Percentiles rank a stretch among this genome's conserved stretches.
phyloP scores from a whole-genome alignment of 2,329 filamentous ascomycete species.

The Didymella glomerata region DNA sequence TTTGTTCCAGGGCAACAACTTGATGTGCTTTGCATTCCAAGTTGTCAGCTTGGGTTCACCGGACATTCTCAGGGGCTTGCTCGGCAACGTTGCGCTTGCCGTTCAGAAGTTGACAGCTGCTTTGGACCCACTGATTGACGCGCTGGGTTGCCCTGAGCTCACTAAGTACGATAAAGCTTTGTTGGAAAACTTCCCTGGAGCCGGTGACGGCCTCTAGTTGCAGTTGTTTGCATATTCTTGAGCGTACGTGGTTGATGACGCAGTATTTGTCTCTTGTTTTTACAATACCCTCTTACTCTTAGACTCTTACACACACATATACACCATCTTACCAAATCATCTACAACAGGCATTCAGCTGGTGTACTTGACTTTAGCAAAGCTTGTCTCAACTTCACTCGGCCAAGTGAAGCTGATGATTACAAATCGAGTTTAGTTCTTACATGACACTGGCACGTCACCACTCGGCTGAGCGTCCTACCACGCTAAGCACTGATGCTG shows the following conservation, averaged over 20 bases:
- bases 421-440: background rate
- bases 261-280: background rate
- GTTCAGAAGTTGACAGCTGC: conserved; percentile 33
- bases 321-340: background rate
- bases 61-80: conserved; percentile 47
- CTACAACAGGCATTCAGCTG: background rate
- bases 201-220: conserved; percentile 13
- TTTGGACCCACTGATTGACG: conserved; percentile 5
- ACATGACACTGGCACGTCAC: background rate
- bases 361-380: background rate
- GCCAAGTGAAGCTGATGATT: background rate
- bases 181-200: conserved; percentile 21
- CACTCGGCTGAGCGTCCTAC: background rate
- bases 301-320: background rate
- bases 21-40: conserved; percentile 53
- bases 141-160: conserved; percentile 23
- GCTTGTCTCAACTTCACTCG: background rate
- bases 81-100: conserved; percentile 28
- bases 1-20: conserved; percentile 59
- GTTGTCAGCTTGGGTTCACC: conserved; percentile 39
- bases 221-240: background rate
- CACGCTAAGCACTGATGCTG: background rate
- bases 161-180: conserved; percentile 7
- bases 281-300: background rate
- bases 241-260: background rate